phyloP scores from a whole-genome alignment of 768 basidiomycete genomes.

The Filobasidium wieringae region DNA sequence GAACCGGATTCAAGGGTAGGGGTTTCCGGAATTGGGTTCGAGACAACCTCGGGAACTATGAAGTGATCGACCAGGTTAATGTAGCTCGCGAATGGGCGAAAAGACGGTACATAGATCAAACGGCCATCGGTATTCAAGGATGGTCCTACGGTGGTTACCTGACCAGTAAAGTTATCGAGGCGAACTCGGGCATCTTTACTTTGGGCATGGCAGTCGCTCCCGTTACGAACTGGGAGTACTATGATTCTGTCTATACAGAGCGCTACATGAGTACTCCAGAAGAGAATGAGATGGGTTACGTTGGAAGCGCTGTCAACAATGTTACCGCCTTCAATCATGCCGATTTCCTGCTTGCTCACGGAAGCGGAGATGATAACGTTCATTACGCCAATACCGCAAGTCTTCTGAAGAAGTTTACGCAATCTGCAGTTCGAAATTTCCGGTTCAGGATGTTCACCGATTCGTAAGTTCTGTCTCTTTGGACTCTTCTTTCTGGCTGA shows the following conservation, averaged over 20 bases:
- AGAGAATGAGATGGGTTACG: conserved; percentile 73
- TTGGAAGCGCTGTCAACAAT: conserved; percentile 73
- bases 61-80: conserved; percentile 77
- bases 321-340: conserved; percentile 68
- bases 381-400: conserved; percentile 86
- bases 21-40: conserved; percentile 75
- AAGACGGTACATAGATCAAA: conserved; percentile 75
- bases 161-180: conserved; percentile 84
- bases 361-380: conserved; percentile 89
- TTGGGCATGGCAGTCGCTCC: conserved; percentile 51
- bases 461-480: conserved; percentile 50
- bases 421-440: conserved; percentile 54
- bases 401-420: conserved; percentile 83
- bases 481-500: conserved; percentile 1
- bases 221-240: conserved; percentile 37
- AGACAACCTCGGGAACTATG: conserved; percentile 74
- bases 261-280: conserved; percentile 84
- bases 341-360: conserved; percentile 77
- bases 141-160: conserved; percentile 98
- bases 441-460: conserved; percentile 95
- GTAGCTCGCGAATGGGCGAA: conserved; percentile 78
- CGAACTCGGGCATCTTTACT: conserved; percentile 75
- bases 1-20: conserved; percentile 84
- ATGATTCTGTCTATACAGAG: conserved; percentile 91
- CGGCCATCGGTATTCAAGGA: conserved; percentile 90